Evolutionary conservation across 306 rosid species (phyloP), one percentile per base, ranked within the genome.

Genomic region (Inga oerstediana): DNA sequence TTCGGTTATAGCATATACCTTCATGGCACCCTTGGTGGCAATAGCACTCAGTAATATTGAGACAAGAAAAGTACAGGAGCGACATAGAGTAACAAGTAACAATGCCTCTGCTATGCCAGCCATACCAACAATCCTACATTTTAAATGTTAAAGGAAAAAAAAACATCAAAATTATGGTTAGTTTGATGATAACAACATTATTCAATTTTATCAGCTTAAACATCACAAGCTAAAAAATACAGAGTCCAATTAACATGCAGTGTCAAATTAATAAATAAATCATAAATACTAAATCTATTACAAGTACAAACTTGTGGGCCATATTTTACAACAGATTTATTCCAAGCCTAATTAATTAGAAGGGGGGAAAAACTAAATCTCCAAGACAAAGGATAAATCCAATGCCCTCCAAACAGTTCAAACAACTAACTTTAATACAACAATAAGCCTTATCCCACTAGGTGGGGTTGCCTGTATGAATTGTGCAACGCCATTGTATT

Each of bases 11-110:
- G 39, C 72, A 19, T 80, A 69, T 90, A 96, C 99, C 98, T 96
- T 96, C 99, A 96, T 93, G 76, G 99, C 99, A 86, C 99, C 99
- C 84, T 96, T 96, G 73, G 99, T 96, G 82, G 99, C 99, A 88
- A 96, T 93, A 65, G 99, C 99, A 85, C 99, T 96, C 79, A 93
- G 77, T 75, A 98, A 96, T 83, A 96, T 94, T 84, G 94, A 89
- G 79, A 97, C 92, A 80, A 96, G 89, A 85, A 96, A 96, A 70
- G 99, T 96, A 84, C 99, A 96, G 80, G 84, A 79, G 77, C 98
- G 97, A 86, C 98, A 93, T 79, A 92, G 75, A 51, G 97, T 72
- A 65, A 93, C 99, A 82, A 96, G 88, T 83, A 92, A 17, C 49
- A 96, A 79, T 48, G 99, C 82, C 79, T 87, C 93, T 64, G 92